Evolutionary conservation across 257 asterid genomes (phyloP).

Genomic region (Nicotiana noctiflora): DNA sequence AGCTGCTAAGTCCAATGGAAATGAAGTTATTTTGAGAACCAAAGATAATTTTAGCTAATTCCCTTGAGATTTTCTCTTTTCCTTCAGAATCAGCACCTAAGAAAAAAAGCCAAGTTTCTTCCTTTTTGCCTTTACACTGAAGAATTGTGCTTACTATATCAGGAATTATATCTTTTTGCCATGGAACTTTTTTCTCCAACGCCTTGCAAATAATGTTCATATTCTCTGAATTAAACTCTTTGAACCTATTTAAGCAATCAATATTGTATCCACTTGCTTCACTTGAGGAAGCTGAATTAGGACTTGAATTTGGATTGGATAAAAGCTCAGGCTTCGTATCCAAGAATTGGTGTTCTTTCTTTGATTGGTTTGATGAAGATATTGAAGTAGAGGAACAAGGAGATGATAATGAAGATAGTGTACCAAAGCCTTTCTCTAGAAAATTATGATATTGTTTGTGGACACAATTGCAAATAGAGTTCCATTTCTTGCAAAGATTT

Average conservation of each 20-base stretch:
- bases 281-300: constrained; percentile 91
- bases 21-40: constrained; percentile 48
- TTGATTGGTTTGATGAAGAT: constrained; percentile 36
- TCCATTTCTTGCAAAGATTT: constrained; percentile 53
- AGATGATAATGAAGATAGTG: constrained; percentile 36
- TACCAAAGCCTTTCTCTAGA: constrained; percentile 37
- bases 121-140: constrained; percentile 31
- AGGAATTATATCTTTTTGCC: constrained; percentile 45
- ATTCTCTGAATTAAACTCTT: constrained; percentile 30
- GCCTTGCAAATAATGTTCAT: constrained; percentile 34
- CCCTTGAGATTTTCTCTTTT: constrained; percentile 59
- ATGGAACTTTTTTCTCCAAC: constrained; percentile 48
- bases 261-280: constrained; percentile 49
- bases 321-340: constrained; percentile 51
- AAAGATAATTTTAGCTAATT: constrained; percentile 49
- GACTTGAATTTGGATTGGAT: constrained; percentile 87
- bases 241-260: constrained; percentile 26
- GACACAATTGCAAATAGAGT: constrained; percentile 40
- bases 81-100: constrained; percentile 57
- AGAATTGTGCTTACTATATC: constrained; percentile 46
- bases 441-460: constrained; percentile 35
- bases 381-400: constrained; percentile 65
- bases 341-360: constrained; percentile 37
- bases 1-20: constrained; percentile 39
- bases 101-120: constrained; percentile 64